Percentiles rank a stretch among this genome's conserved stretches.
Conservation (phyloP, 2,329 filamentous ascomycete species). For the Diaporthe australafricana region DNA sequence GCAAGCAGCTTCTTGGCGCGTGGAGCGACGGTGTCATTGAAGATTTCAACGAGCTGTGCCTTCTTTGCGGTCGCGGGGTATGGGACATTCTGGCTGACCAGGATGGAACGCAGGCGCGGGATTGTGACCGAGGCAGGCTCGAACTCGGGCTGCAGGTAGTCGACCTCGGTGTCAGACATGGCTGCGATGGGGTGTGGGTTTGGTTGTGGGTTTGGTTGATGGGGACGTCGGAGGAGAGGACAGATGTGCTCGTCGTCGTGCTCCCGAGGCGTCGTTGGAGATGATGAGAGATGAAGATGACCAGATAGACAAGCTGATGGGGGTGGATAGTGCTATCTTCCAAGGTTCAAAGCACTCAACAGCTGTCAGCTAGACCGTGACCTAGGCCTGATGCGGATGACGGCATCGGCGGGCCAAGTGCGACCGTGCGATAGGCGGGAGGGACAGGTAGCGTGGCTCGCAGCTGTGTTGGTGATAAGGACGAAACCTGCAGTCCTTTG, state of each 20-base stretch:
- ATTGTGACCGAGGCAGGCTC: slow-evolving; percentile 87
- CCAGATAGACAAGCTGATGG: not conserved
- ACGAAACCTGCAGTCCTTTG: slow-evolving; percentile 17
- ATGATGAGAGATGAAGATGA: not conserved
- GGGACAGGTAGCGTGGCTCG: slow-evolving; percentile 8
- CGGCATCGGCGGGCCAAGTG: slow-evolving; percentile 24
- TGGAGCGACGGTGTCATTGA: slow-evolving; percentile 82
- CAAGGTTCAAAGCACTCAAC: slow-evolving; percentile 15
- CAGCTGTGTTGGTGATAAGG: slow-evolving; percentile 11
- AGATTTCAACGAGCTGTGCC: slow-evolving; percentile 84
- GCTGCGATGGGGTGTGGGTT: slow-evolving; percentile 33
- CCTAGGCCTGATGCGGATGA: slow-evolving; percentile 25
- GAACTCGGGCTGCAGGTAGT: slow-evolving; percentile 89
- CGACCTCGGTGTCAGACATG: slow-evolving; percentile 77
- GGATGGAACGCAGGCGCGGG: slow-evolving; percentile 87
- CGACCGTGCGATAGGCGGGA: slow-evolving; percentile 10
- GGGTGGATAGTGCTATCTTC: slow-evolving; percentile 1
- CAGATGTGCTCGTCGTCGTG: not conserved
- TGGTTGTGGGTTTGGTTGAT: no score
- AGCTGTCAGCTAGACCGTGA: slow-evolving; percentile 17
- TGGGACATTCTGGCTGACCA: slow-evolving; percentile 86
- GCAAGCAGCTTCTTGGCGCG: slow-evolving; percentile 82
- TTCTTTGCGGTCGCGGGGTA: slow-evolving; percentile 96
- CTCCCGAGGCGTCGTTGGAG: not conserved
- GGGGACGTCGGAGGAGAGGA: not conserved